Evolutionary conservation across 1,284 basidiomycete genomes (phyloP), one percentile per base, ranked within the genome.

Genomic region (Sanghuangporus weigelae): DNA sequence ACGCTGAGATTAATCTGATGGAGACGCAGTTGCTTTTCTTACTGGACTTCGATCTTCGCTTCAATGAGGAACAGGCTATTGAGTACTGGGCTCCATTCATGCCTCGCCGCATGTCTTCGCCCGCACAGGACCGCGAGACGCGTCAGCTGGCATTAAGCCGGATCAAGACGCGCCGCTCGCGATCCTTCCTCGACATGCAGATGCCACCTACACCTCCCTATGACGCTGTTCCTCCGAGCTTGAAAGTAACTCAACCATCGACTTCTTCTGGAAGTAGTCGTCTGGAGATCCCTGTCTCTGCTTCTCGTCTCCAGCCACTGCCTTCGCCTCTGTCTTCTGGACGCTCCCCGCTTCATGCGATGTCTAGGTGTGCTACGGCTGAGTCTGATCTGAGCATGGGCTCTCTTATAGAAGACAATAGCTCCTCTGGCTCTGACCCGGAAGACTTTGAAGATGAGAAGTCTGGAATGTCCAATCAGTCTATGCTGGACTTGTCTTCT

Each of bases 11-110:
- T 76, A 98, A 96, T 77, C 81, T 96, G 68, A 98, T 98, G 96
- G 96, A 98, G 81, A 92, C 90, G 78, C 95, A 98, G 76, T 83
- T 97, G 38, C 83, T 97, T 60, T 90, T 83, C 75, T 80, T 97
- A 64, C 84, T 97, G 67, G 91, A 95, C 76, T 96, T 91, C 71
- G 90, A 96, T 73, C 84, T 97, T 58, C 85, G 89, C 51, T 94
- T 96, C 76, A 82, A 84, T 69, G 95, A 96, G 76, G 74, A 77
- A 46, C 92, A 95, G 71, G 86, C 89, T 14, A 80, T 89, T 68
- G 73, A 74, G 54, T 75, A 79, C 60, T 89, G 90, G 71, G 78
- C 81, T 5, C 84, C 84, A 3, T 88, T 92, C 76, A 80, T 92
- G 70, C 65, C 73, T 26, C 67, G 68, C 60, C 66, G 74, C 68